Conservation (phyloP, 305 asterid genomes). For the Fraxinus nigra region DNA sequence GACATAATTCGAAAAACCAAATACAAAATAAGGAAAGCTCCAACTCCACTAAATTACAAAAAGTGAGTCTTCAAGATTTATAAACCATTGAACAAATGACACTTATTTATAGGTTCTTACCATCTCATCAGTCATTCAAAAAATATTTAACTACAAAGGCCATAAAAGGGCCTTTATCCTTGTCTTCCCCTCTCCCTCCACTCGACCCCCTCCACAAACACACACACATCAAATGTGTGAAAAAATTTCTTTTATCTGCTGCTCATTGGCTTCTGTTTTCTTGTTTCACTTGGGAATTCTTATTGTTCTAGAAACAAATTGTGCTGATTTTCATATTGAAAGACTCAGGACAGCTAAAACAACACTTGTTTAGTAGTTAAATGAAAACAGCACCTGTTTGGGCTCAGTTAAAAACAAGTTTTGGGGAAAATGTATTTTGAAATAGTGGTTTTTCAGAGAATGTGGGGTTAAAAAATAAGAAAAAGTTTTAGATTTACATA, state of each 20-base stretch:
- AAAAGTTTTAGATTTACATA: neutral
- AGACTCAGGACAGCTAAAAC: neutral
- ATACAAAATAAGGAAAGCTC: conserved; percentile 4
- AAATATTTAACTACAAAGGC: neutral
- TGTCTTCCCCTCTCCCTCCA: neutral
- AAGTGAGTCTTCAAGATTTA: neutral
- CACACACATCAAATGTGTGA: neutral
- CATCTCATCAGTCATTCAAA: neutral
- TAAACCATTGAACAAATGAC: neutral
- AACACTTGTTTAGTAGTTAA: neutral
- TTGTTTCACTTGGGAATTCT: neutral
- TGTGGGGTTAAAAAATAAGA: neutral
- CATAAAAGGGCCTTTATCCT: neutral
- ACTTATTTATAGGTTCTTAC: neutral
- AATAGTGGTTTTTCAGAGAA: neutral
- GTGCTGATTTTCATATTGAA: neutral
- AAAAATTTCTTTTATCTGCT: neutral
- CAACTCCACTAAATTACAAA: neutral
- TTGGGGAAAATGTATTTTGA: neutral
- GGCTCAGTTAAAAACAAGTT: neutral
- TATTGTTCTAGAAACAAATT: neutral
- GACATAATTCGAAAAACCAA: neutral
- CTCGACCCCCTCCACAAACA: neutral
- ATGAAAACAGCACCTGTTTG: neutral
- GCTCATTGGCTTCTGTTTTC: neutral